Evolutionary conservation across 2,329 filamentous ascomycete species (phyloP), one percentile per base, ranked within the genome.

Genomic region (Fusarium compactum): DNA sequence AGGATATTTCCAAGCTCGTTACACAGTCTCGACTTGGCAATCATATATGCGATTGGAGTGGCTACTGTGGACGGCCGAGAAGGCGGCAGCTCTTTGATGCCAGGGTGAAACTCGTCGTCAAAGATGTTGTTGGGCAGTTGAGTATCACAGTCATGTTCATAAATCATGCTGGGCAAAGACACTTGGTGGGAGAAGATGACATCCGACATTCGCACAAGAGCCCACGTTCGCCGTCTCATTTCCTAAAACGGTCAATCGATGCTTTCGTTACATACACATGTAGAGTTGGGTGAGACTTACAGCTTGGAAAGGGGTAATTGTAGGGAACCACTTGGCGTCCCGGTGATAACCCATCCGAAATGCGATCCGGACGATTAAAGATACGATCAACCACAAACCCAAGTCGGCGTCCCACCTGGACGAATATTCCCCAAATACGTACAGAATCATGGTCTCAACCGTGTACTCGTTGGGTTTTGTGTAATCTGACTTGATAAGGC

Each of bases 41-140:
- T 93, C 86, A 95, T 90, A 78, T 94, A 95, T 12, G 90, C 89
- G 70, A 94, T 89, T 2, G 92, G 91, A 1, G 93, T 95, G 4
- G 91, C 87, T 76, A 95, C 92, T 1, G 86, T 89, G 32, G 83
- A 83, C 0, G 92, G 90, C 60, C 92, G 84, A 1, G 91, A 88
- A 3, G 88, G 86, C 2, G 93, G 93, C 12, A 95, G 79, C 10
- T 85, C 81, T 70, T 90, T 91, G 67, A 89, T 91, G 24, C 88
- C 86, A 5, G 91, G 90, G 48, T 90, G 86, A 41, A 96, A 90
- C 71, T 95, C 93, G 67, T 95, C 92, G 72, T 96, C 93, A 76
- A 92, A 93, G 18, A 95, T 86, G 75, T 95, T 96, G 60, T 90
- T 88, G 2, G 93, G 93, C 8, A 93, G 81, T 72, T 91, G 86